Evolutionary conservation across 2,329 filamentous ascomycete species (phyloP).

Genomic region (Ophiostoma ips): DNA sequence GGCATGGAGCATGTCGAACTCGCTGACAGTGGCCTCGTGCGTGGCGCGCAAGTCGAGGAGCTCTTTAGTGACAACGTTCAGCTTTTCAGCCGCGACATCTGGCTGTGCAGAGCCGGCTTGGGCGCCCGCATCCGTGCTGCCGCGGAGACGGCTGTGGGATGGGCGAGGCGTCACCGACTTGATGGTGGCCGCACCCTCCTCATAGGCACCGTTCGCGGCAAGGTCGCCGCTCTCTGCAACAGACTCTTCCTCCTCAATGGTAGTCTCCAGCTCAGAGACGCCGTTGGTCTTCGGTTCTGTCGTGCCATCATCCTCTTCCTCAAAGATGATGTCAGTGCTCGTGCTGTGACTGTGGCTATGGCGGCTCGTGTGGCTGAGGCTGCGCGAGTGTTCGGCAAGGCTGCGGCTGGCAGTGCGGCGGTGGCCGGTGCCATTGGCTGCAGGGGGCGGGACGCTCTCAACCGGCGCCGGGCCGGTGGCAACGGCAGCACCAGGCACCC

Average conservation of each 20-base stretch:
- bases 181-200: conserved; percentile 21
- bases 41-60: conserved; percentile 80
- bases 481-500: background rate
- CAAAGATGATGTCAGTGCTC: conserved; percentile 37
- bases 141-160: conserved; percentile 6
- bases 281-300: background rate
- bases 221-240: conserved; percentile 7
- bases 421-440: conserved; percentile 27
- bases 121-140: conserved; percentile 22
- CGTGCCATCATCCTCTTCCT: conserved; percentile 31
- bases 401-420: conserved; percentile 28
- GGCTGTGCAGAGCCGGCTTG: conserved; percentile 62
- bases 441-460: conserved; percentile 7
- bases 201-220: conserved; percentile 8
- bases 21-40: conserved; percentile 69
- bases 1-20: conserved; percentile 66
- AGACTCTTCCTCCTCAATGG: conserved; percentile 17
- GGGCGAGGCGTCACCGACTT: conserved; percentile 14
- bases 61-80: conserved; percentile 83
- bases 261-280: conserved; percentile 7
- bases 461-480: background rate
- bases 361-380: conserved; percentile 39
- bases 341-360: conserved; percentile 30
- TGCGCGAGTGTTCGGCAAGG: conserved; percentile 37
- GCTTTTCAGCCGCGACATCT: conserved; percentile 79